Evolutionary conservation across 1,284 basidiomycete species (phyloP).

Genomic region (Moesziomyces sp.): DNA sequence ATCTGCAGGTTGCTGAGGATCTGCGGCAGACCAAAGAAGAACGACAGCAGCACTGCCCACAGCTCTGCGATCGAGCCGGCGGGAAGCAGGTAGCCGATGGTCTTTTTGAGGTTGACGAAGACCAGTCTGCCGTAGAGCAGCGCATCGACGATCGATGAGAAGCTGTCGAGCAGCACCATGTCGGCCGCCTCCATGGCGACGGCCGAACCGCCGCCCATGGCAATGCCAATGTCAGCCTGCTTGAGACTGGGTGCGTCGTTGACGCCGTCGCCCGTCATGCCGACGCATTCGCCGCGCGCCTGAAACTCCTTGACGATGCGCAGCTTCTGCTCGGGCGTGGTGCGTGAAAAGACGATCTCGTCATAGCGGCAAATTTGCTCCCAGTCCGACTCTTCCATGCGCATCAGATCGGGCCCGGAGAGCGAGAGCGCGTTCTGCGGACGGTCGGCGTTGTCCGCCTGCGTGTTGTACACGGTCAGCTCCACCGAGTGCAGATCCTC

Average conservation of each 20-base stretch:
- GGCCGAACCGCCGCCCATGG: constrained; percentile 70
- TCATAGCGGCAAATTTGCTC: constrained; percentile 73
- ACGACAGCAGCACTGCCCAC: constrained; percentile 74
- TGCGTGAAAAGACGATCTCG: constrained; percentile 79
- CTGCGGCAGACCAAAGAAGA: constrained; percentile 72
- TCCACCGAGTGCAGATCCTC: constrained; percentile 65
- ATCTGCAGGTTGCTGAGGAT: constrained; percentile 71
- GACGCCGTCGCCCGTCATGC: constrained; percentile 76
- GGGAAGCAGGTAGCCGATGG: constrained; percentile 58
- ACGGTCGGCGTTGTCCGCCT: constrained; percentile 47
- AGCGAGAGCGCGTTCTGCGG: constrained; percentile 27
- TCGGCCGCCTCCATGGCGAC: constrained; percentile 61
- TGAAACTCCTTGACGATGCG: constrained; percentile 76
- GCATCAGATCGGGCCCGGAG: constrained; percentile 27
- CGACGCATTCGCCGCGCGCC: constrained; percentile 72
- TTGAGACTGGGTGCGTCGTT: constrained; percentile 74
- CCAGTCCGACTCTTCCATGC: constrained; percentile 67
- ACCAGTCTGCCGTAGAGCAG: constrained; percentile 72
- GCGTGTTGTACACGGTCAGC: constrained; percentile 22
- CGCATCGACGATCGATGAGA: constrained; percentile 52
- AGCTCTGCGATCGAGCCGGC: constrained; percentile 75
- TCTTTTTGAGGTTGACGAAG: constrained; percentile 77
- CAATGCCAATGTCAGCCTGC: constrained; percentile 71
- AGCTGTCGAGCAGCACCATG: constrained; percentile 54
- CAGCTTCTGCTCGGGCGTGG: constrained; percentile 77